Conservation (phyloP, 164 flowering plant species). For the Vitis amurensis region DNA sequence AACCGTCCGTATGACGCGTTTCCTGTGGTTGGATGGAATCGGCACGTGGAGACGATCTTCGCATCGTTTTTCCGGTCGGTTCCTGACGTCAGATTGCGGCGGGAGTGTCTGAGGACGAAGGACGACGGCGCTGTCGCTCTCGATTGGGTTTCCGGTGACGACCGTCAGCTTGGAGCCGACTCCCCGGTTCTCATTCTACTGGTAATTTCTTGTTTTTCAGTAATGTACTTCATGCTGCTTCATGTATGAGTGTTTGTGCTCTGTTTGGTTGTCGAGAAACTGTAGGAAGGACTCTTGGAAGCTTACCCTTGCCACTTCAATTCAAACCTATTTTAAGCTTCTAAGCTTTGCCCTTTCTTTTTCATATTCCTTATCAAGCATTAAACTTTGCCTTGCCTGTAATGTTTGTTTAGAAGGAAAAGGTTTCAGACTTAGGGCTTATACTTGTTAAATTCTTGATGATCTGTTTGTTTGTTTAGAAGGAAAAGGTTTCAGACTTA, state of each 20-base stretch:
- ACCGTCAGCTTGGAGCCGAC: constrained; percentile 40
- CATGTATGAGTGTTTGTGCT: not conserved
- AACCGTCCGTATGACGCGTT: constrained; percentile 61
- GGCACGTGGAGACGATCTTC: constrained; percentile 90
- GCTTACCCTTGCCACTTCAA: not conserved
- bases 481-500: too few relatives aligned
- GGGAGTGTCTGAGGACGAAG: constrained; percentile 72
- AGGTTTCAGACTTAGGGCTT: too few relatives aligned
- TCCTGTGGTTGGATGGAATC: constrained; percentile 60
- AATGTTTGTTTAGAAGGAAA: too few relatives aligned
- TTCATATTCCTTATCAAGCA: too few relatives aligned
- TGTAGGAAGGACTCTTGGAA: too few relatives aligned
- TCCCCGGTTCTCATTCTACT: constrained; percentile 82
- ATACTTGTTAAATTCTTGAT: too few relatives aligned
- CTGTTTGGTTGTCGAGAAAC: too few relatives aligned
- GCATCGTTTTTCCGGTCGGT: constrained; percentile 69
- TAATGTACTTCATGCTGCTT: not conserved
- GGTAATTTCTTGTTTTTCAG: constrained; percentile 31
- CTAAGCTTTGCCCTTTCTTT: too few relatives aligned
- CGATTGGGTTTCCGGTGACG: constrained; percentile 87
- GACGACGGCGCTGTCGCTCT: constrained; percentile 79
- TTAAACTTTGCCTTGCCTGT: too few relatives aligned
- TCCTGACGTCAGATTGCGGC: constrained; percentile 61
- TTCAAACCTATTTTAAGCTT: not conserved
- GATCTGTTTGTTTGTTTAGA: not conserved